A percentile compares a stretch with the other conserved stretches of the same genome.
Evolutionary conservation across 129 eudicot genomes (phyloP).

Genomic region (Pittosporum tobira): DNA sequence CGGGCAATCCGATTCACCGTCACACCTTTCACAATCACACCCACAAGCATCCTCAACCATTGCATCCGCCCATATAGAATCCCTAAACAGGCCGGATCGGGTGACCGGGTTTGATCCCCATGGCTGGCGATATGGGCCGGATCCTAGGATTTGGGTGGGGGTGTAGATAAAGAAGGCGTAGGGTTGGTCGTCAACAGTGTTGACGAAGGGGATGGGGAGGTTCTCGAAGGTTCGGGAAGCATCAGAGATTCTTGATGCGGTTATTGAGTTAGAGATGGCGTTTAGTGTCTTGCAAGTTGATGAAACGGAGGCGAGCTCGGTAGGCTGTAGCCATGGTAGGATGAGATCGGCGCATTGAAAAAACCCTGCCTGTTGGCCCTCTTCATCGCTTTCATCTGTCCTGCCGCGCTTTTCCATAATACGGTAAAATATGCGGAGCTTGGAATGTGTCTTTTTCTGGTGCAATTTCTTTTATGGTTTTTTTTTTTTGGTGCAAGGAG

Average conservation of each 20-base stretch:
- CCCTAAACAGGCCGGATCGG: slow-evolving; percentile 16
- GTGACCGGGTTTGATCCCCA: slow-evolving; percentile 41
- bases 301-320: slow-evolving; percentile 53
- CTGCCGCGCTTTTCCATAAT: background rate
- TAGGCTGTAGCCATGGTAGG: slow-evolving; percentile 55
- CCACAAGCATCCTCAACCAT: slow-evolving; percentile 29
- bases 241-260: slow-evolving; percentile 46
- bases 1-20: slow-evolving; percentile 30
- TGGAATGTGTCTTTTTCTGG: no score
- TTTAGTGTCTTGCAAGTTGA: slow-evolving; percentile 55
- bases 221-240: slow-evolving; percentile 55
- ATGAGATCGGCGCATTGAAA: slow-evolving; percentile 29
- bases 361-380: background rate
- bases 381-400: background rate
- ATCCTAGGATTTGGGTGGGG: slow-evolving; percentile 29
- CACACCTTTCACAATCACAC: slow-evolving; percentile 46
- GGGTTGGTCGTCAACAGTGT: slow-evolving; percentile 43
- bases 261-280: slow-evolving; percentile 27
- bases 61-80: slow-evolving; percentile 9
- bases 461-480: no score
- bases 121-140: slow-evolving; percentile 30
- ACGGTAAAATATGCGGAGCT: background rate
- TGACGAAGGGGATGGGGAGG: slow-evolving; percentile 57
- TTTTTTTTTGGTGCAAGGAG: no score
- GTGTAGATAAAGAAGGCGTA: slow-evolving; percentile 72